Evolutionary conservation across 352 stramenopile species (phyloP).

Genomic region (Phytophthora fragariaefolia): DNA sequence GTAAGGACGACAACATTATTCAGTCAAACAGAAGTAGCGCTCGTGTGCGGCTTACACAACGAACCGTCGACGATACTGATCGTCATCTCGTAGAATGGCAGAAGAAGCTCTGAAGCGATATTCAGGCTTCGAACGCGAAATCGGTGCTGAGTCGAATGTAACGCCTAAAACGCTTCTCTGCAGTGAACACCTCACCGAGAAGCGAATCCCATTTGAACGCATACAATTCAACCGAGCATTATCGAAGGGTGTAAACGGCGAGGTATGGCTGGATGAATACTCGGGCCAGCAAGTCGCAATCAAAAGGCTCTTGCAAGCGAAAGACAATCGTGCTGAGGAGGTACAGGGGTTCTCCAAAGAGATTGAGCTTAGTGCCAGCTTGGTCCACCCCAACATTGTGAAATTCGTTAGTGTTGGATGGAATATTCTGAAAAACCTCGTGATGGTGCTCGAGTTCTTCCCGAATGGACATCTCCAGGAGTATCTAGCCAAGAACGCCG

Average conservation of each 20-base stretch:
- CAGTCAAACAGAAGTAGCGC: not conserved
- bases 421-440: constrained; percentile 48
- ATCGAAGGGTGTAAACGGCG: constrained; percentile 46
- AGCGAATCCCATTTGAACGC: constrained; percentile 33
- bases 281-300: constrained; percentile 37
- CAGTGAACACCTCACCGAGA: constrained; percentile 10
- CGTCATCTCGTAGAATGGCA: not conserved
- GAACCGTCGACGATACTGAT: not conserved
- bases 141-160: constrained; percentile 1
- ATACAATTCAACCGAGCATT: constrained; percentile 35
- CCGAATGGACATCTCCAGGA: not conserved
- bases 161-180: constrained; percentile 16
- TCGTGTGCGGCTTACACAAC: not conserved
- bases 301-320: constrained; percentile 44
- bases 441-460: constrained; percentile 46
- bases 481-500: not conserved
- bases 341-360: constrained; percentile 43
- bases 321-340: constrained; percentile 28
- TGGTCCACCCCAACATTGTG: constrained; percentile 44
- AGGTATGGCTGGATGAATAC: constrained; percentile 53
- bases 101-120: constrained; percentile 1
- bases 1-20: not conserved
- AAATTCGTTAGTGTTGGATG: constrained; percentile 44
- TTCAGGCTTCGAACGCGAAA: not conserved
- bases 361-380: constrained; percentile 38